A percentile compares a stretch with the other conserved stretches of the same genome.
phyloP scores from a whole-genome alignment of 306 rosid genomes.

The Begonia loranthoides region DNA sequence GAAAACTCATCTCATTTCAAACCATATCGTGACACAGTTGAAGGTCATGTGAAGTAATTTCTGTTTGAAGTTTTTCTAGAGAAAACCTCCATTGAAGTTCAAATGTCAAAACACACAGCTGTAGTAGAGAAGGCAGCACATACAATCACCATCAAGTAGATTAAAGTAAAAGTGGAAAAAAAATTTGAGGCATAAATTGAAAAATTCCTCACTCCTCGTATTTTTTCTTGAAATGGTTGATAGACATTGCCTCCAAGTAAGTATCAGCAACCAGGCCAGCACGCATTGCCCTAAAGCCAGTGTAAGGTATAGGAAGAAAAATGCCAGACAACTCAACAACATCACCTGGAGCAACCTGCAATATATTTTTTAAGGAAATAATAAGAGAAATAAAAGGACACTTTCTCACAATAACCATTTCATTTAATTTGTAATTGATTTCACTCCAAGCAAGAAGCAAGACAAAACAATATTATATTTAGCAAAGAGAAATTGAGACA shows the following conservation, averaged over 20 bases:
- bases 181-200: neutral
- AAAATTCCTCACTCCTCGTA: slow-evolving; percentile 75
- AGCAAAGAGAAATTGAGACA: too few relatives aligned
- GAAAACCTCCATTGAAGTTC: too few relatives aligned
- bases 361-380: neutral
- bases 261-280: slow-evolving; percentile 98
- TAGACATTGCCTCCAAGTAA: slow-evolving; percentile 94
- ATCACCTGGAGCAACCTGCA: slow-evolving; percentile 93
- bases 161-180: neutral
- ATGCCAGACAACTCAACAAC: slow-evolving; percentile 91
- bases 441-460: too few relatives aligned
- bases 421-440: too few relatives aligned
- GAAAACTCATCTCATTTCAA: slow-evolving; percentile 8
- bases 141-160: too few relatives aligned
- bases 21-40: neutral
- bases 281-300: slow-evolving; percentile 94
- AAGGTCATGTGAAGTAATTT: too few relatives aligned
- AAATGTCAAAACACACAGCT: too few relatives aligned
- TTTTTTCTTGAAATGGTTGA: slow-evolving; percentile 84
- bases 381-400: too few relatives aligned
- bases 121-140: too few relatives aligned
- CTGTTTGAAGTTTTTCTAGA: too few relatives aligned
- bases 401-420: neutral
- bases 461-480: too few relatives aligned
- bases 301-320: slow-evolving; percentile 89